Evolutionary conservation across 2,329 filamentous ascomycete species (phyloP), one percentile per base, ranked within the genome.

Genomic region (Biscogniauxia mediterranea): DNA sequence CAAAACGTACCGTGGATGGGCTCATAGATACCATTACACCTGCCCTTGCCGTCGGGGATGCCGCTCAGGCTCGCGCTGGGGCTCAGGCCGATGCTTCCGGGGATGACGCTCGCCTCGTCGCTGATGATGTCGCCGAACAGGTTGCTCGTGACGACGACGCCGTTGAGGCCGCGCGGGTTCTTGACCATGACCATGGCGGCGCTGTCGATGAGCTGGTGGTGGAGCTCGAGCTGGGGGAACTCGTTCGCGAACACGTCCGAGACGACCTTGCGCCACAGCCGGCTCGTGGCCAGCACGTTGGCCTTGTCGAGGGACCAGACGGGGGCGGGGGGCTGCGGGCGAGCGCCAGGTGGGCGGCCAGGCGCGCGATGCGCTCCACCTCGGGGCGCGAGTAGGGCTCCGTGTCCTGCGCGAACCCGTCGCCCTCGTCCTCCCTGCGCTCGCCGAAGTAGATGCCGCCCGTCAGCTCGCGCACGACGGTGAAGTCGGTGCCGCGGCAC

Each of bases 171-270:
- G 11, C 89, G 83, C 9, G 94, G 94, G 78, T 93, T 94, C 88
- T 96, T 97, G 73, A 98, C 86, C 90, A 98, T 92, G 69, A 97
- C 82, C 93, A 98, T 97, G 67, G 94, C 94, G n/a, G 94, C 94
- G 60, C 88, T 92, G 80, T 98, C 94, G 74, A 98, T 97, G 56
- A 98, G 85, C 76, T 98, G 93, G 76, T 97, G 94, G 67, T 88
- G 86, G 52, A 96, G 80, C 80, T 91, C 86, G 53, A 97, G 79
- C 75, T 94, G 86, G 2, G 94, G 93, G 80, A 96, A 98, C 82
- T 97, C 94, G 67, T 89, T 89, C 68, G 83, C 85, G 84, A 97
- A 94, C 61, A 93, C 84, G 79, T 97, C 91, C 50, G 85, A 88
- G 52, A 97, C 90, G 2, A 90, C 90, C 80, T 91, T 93, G 64